Evolutionary conservation across 805 yeast species (phyloP).

Genomic region (Pichia phayaonensis): DNA sequence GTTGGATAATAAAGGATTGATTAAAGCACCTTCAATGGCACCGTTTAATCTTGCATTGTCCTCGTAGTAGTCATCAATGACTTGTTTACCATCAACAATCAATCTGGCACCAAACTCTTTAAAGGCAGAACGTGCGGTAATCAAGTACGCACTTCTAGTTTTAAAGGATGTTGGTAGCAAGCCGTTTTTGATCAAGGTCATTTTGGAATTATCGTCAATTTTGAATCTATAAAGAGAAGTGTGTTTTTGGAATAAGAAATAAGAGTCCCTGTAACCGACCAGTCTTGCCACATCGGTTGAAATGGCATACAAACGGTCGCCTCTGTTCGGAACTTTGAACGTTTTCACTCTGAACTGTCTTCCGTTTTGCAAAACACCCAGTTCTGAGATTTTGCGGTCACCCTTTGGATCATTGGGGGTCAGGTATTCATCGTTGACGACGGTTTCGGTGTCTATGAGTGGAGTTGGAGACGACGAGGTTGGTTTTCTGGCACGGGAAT

Average conservation of each 20-base stretch:
- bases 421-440: conserved; percentile 70
- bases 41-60: conserved; percentile 48
- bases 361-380: conserved; percentile 65
- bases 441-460: conserved; percentile 19
- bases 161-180: conserved; percentile 84
- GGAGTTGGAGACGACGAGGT: not conserved
- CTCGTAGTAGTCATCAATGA: conserved; percentile 86
- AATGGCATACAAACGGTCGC: conserved; percentile 74
- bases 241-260: conserved; percentile 82
- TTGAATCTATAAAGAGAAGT: conserved; percentile 65
- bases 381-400: conserved; percentile 56
- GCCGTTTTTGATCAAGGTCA: conserved; percentile 72
- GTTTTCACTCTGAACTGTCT: conserved; percentile 68
- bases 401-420: conserved; percentile 76
- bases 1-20: conserved; percentile 13
- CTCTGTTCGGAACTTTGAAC: conserved; percentile 57
- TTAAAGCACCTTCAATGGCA: conserved; percentile 58
- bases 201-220: conserved; percentile 69
- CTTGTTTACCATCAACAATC: conserved; percentile 69
- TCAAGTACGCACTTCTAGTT: conserved; percentile 82
- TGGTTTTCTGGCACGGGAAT: not conserved
- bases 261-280: conserved; percentile 90
- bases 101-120: conserved; percentile 89
- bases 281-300: conserved; percentile 95
- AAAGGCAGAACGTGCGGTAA: conserved; percentile 83